Percentiles rank a stretch among this genome's conserved stretches.
phyloP scores from a whole-genome alignment of 2,329 filamentous ascomycete species.

The Rhynchosporium secalis region DNA sequence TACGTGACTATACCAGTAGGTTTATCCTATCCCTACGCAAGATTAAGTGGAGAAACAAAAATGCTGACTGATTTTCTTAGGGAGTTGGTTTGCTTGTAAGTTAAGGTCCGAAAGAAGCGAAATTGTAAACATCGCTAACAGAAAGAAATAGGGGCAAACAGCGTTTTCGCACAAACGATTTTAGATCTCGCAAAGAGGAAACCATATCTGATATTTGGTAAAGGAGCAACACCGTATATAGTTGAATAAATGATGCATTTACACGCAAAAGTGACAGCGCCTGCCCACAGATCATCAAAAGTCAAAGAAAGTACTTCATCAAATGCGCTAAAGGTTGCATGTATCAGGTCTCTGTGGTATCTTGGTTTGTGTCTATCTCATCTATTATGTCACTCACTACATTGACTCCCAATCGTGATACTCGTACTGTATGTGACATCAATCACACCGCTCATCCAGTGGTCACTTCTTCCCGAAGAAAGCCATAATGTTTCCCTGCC shows the following conservation, averaged over 20 bases:
- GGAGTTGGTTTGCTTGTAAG: conserved; percentile 85
- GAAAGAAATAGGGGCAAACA: conserved; percentile 71
- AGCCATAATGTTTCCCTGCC: conserved; percentile 84
- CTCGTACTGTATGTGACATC: too few relatives aligned
- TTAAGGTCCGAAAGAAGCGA: conserved; percentile 2
- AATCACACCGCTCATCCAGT: not conserved
- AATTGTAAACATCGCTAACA: not conserved
- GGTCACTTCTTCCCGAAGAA: conserved; percentile 80
- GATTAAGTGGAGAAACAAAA: not conserved
- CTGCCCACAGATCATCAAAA: too few relatives aligned
- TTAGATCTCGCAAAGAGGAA: conserved; percentile 86
- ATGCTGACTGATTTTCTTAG: conserved; percentile 38
- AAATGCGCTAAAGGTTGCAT: too few relatives aligned
- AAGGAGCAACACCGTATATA: conserved; percentile 60
- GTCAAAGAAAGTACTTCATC: too few relatives aligned
- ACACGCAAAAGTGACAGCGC: not conserved
- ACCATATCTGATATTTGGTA: conserved; percentile 80
- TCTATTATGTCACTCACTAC: not conserved
- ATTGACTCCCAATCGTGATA: too few relatives aligned
- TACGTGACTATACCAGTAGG: conserved; percentile 67
- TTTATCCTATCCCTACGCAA: not conserved
- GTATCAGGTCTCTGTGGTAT: not conserved
- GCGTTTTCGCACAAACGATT: conserved; percentile 90
- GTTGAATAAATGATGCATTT: conserved; percentile 31
- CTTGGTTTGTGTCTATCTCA: conserved; percentile 1